Evolutionary conservation across 2,329 filamentous ascomycete species (phyloP), one percentile per base, ranked within the genome.

Genomic region (Aaosphaeria arxii): DNA sequence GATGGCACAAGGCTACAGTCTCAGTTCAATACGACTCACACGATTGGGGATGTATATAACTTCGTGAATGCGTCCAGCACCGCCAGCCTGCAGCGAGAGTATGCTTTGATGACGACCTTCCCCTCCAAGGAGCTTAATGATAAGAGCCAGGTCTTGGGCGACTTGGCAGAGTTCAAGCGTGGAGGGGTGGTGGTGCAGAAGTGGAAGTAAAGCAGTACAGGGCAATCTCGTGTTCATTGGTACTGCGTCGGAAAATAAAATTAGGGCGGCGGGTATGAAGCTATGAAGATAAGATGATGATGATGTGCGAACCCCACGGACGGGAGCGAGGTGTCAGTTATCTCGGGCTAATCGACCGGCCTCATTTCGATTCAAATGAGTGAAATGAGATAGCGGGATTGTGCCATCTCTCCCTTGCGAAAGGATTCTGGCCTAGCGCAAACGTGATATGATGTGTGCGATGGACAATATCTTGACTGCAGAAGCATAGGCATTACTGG

Each of bases 61-160:
- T 92, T 92, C 59, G 82, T 92, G 51, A 74, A 81, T 49, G 77
- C 79, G n/a, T 80, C 87, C 0, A 85, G 81, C 29, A 67, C 83
- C 0, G 78, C 77, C 5, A 79, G 81, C 43, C 73, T 74, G 30
- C 64, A 71, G 36, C 79, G 88, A n/a, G 59, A 77, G 4, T 94
- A 87, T 77, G 86, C 89, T 3, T 74, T 95, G 40, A 87, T 86
- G 54, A 94, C 89, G 0, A 92, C 88, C 0, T 94, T 94, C 69
- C 89, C 89, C 4, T 89, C 83, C 62, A 91, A 89, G 72, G 87
- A 92, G 46, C 81, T 92, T 54, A 84, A 79, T 2, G 87, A 94
- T 61, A 85, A 85, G 69, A 60, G 65, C 42, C 69, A 65, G 54
- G 72, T 64, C 47, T 59, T 75, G 52, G 77, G 72, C 39, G 77